Evolutionary conservation across 1,139 yeast genomes (phyloP).

Genomic region (Diutina ranongensis): DNA sequence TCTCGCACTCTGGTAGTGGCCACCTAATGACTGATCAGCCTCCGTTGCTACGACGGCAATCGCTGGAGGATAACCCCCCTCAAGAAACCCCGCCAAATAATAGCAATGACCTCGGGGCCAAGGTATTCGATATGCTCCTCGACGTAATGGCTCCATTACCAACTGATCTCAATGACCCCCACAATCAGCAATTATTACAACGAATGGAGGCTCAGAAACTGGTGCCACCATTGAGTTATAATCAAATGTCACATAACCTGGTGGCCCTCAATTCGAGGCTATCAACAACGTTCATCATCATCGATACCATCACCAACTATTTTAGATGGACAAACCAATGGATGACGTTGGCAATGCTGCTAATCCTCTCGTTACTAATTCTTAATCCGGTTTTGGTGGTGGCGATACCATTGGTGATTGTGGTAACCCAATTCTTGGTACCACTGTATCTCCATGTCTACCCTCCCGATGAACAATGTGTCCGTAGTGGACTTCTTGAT

Average conservation of each 20-base stretch:
- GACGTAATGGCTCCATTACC: conserved; percentile 47
- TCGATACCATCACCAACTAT: conserved; percentile 44
- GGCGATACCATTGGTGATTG: conserved; percentile 40
- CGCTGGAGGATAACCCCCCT: too few species aligned
- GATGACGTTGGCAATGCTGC: conserved; percentile 47
- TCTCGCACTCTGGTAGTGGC: too few species aligned
- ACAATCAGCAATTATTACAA: conserved; percentile 24
- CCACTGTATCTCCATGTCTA: conserved; percentile 51
- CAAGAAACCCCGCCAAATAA: too few species aligned
- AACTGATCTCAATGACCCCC: conserved; percentile 12
- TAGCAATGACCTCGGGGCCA: conserved; percentile 34
- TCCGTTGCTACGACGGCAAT: too few species aligned
- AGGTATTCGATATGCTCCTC: conserved; percentile 56
- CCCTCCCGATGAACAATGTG: conserved; percentile 23
- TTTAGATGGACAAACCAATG: conserved; percentile 57
- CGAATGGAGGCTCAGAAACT: conserved; percentile 47
- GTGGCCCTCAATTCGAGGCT: conserved; percentile 64
- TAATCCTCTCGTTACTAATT: conserved; percentile 45
- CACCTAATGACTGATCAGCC: too few species aligned
- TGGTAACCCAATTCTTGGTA: conserved; percentile 46
- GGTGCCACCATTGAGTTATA: conserved; percentile 43
- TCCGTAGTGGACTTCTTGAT: conserved; percentile 15
- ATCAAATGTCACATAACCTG: conserved; percentile 36
- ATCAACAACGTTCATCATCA: conserved; percentile 44
- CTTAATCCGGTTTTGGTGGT: conserved; percentile 50